Conservation (phyloP, 2,329 filamentous ascomycete genomes). For the Talaromyces sp. region DNA sequence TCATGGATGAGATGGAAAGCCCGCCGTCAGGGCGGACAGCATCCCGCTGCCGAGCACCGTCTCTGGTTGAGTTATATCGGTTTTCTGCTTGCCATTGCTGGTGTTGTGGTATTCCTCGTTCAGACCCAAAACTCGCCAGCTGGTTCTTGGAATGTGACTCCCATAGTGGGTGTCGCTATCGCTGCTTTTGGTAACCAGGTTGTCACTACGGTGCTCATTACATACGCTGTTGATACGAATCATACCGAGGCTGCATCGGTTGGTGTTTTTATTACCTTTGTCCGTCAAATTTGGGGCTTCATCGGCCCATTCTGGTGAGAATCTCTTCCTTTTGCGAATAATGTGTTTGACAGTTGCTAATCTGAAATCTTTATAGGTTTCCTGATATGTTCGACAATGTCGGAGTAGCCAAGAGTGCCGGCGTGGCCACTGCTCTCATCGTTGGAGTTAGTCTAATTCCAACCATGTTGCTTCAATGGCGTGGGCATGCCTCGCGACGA, state of each 20-base stretch:
- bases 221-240: slow-evolving; percentile 36
- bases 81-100: slow-evolving; percentile 42
- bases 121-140: slow-evolving; percentile 48
- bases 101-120: slow-evolving; percentile 57
- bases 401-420: slow-evolving; percentile 33
- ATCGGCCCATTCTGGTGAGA: slow-evolving; percentile 40
- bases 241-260: slow-evolving; percentile 35
- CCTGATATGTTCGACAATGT: slow-evolving; percentile 37
- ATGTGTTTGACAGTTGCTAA: slow-evolving; percentile 24
- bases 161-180: slow-evolving; percentile 56
- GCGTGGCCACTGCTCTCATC: slow-evolving; percentile 30
- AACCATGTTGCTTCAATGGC: slow-evolving; percentile 11
- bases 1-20: slow-evolving; percentile 57
- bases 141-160: slow-evolving; percentile 55
- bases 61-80: slow-evolving; percentile 21
- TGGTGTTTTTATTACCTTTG: slow-evolving; percentile 18
- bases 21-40: slow-evolving; percentile 51
- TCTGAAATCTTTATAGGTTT: slow-evolving; percentile 29
- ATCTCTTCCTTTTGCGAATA: slow-evolving; percentile 36
- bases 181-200: slow-evolving; percentile 60
- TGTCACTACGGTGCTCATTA: slow-evolving; percentile 61
- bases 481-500: slow-evolving; percentile 2
- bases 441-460: slow-evolving; percentile 30
- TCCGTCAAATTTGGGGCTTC: slow-evolving; percentile 32
- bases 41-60: slow-evolving; percentile 16